Base-by-base conservation (phyloP, 495 filamentous ascomycete species). In the Penicillium verhagenii region DNA sequence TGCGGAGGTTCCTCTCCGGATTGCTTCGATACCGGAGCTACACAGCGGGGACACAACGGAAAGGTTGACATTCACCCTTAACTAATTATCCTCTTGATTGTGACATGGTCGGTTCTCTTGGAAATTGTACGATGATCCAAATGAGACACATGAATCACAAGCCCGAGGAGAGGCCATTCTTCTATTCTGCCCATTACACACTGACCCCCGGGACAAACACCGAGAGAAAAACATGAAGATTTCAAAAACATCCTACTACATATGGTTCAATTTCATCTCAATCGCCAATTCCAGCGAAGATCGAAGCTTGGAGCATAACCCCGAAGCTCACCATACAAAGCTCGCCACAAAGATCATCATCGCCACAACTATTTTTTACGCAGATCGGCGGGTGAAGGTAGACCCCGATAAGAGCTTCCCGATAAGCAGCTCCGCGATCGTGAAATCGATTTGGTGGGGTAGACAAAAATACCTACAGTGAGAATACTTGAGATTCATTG, bases 11-110 rank as follows among this genome's bases (percentile, higher is more conserved):
- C 14, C 44, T 47, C 39, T 43, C 39, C 39, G 39, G 38, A 42
- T 42, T 42, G 19, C 21, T 43, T 43, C 42, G 42, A 45, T 24
- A 45, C 42, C 42, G 42, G 42, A 45, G 42, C 42, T 45, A 25
- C 23, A 24, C 23, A 25, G 42, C 42, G 42, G 21, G 23, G 21
- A 25, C 21, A 25, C 19, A 43, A 21, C 42, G 23, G 21, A 26
- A 45, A 26, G 42, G 14, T 45, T 24, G 42, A 16, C 2, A 25
- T 45, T 24, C 14, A 13, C 19, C 11, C 19, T 43, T 13, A 21
- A 43, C 20, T 43, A 31, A 31, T 31, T n/a, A n/a, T n/a, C n/a
- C n/a, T n/a, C n/a, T 28, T 28, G 26, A 28, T 28, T 28, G 26
- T 28, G 26, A 35, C 33, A 35, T 16, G 10, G 33, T 35, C 33